phyloP scores from a whole-genome alignment of 2,329 filamentous ascomycete species.

The Scedosporium aurantiacum region DNA sequence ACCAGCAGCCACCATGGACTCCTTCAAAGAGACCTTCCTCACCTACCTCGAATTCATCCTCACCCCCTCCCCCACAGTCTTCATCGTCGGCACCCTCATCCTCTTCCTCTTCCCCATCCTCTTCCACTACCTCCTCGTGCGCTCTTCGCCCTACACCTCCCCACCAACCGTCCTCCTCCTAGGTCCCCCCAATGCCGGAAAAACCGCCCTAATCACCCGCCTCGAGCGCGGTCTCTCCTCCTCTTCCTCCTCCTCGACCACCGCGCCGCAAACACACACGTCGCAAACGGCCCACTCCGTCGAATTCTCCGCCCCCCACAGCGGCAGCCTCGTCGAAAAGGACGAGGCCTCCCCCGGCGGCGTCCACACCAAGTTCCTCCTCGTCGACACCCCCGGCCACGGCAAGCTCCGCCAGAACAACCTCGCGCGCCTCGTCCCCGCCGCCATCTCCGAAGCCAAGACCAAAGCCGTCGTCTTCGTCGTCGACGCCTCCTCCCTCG shows the following conservation, averaged over 20 bases:
- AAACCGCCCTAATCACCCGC: constrained; percentile 77
- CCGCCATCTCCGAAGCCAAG: constrained; percentile 25
- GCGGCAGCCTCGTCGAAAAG: constrained; percentile 28
- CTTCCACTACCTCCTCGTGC: constrained; percentile 65
- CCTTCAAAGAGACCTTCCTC: constrained; percentile 27
- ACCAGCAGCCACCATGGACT: constrained; percentile 7
- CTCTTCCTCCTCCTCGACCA: constrained; percentile 20
- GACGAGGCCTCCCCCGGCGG: constrained; percentile 45
- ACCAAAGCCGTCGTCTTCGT: constrained; percentile 73
- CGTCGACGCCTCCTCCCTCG: constrained; percentile 67
- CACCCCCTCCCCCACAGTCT: constrained; percentile 47
- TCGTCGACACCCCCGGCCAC: constrained; percentile 89
- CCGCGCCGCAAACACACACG: constrained; percentile 38
- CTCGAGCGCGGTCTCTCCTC: constrained; percentile 35
- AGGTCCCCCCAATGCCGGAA: constrained; percentile 74
- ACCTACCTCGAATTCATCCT: constrained; percentile 40
- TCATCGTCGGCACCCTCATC: constrained; percentile 60
- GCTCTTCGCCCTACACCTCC: constrained; percentile 50
- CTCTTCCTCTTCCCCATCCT: constrained; percentile 64
- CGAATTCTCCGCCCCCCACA: constrained; percentile 41
- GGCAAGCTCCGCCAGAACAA: constrained; percentile 76
- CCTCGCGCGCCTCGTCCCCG: constrained; percentile 35
- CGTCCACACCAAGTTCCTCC: constrained; percentile 56
- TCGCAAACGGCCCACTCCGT: constrained; percentile 38
- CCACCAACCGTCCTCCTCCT: constrained; percentile 70